Evolutionary conservation across 225 moss, liverwort and hornwort species (phyloP).

Genomic region (Pseudisothecium myosuroides): DNA sequence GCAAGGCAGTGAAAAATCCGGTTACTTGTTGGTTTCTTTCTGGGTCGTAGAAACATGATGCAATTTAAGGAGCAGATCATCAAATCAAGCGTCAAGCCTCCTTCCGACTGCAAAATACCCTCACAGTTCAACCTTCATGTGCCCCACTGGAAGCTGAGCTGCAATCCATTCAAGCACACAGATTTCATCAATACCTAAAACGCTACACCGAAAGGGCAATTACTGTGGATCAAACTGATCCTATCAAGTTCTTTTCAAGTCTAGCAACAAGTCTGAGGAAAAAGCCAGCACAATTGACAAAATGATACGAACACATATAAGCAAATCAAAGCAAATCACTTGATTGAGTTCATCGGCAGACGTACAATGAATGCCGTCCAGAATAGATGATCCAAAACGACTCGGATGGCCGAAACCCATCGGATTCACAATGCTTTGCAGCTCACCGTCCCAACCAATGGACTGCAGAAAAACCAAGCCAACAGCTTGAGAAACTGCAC

Average conservation of each 20-base stretch:
- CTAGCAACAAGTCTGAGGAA: not conserved
- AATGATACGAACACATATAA: not conserved
- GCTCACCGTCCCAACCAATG: constrained; percentile 32
- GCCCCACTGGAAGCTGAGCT: constrained; percentile 36
- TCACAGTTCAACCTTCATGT: constrained; percentile 39
- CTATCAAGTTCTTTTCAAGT: not conserved
- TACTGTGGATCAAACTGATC: not conserved
- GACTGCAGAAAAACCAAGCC: constrained; percentile 1
- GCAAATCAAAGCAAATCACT: not conserved
- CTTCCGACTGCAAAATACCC: not conserved
- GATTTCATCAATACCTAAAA: not conserved
- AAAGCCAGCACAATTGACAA: not conserved
- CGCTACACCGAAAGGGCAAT: too few species aligned
- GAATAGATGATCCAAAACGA: constrained; percentile 11
- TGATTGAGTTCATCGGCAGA: not conserved
- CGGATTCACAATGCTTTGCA: constrained; percentile 42
- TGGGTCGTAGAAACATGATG: not conserved
- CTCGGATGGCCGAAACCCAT: constrained; percentile 24
- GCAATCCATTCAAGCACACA: not conserved
- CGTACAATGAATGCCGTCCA: constrained; percentile 22
- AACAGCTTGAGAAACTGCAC: not conserved
- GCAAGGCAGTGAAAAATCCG: not conserved
- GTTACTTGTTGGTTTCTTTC: not conserved
- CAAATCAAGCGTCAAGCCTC: not conserved
- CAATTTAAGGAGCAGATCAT: not conserved